Evolutionary conservation across 345 rosid genomes (phyloP).

Genomic region (Sapria himalayana): DNA sequence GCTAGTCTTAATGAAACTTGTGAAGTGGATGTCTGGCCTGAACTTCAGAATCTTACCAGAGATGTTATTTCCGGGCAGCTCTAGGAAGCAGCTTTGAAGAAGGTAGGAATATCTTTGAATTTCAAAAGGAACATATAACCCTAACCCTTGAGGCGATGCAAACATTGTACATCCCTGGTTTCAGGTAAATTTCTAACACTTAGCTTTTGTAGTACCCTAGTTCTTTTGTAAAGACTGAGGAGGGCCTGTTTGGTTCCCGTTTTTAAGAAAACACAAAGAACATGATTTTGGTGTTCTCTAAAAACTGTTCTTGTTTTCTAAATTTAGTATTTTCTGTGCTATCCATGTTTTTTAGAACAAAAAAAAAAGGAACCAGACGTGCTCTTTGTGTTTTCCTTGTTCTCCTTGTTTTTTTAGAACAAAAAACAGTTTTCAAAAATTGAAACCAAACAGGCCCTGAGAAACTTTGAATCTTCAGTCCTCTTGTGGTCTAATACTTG

Average conservation of each 20-base stretch:
- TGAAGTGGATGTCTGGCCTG: conserved; percentile 28
- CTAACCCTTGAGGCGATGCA: conserved; percentile 20
- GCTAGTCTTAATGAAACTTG: conserved; percentile 7
- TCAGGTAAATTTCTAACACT: conserved; percentile 17
- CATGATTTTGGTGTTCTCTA: neutral
- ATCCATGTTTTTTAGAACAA: neutral
- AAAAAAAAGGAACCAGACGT: neutral
- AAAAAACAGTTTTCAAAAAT: too few species aligned
- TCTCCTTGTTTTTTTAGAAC: neutral
- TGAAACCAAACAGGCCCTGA: too few species aligned
- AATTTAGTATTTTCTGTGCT: neutral
- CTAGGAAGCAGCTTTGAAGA: conserved; percentile 33
- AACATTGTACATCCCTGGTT: conserved; percentile 26
- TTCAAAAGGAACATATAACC: conserved; percentile 14
- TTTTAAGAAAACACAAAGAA: too few species aligned
- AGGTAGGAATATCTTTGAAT: conserved; percentile 26
- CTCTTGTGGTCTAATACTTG: neutral
- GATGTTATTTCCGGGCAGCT: conserved; percentile 28
- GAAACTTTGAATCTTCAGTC: neutral
- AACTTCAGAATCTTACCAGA: conserved; percentile 22
- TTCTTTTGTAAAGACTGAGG: too few species aligned
- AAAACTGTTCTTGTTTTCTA: neutral
- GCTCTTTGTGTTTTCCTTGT: neutral
- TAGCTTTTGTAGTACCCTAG: too few species aligned
- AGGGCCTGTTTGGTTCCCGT: too few species aligned